Evolutionary conservation across 1,139 yeast species (phyloP).

Genomic region (Yamadazyma triangularis): DNA sequence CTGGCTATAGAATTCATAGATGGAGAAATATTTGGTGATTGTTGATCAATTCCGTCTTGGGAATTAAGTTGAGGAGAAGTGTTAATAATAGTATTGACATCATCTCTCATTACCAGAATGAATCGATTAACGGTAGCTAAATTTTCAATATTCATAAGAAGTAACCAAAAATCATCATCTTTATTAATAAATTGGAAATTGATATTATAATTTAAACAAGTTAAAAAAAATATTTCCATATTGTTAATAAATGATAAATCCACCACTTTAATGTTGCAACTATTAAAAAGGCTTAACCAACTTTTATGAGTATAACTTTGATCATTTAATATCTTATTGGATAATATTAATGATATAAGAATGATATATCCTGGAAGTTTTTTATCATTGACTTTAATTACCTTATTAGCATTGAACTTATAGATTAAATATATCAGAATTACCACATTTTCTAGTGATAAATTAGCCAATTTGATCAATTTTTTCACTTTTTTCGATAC

Average conservation of each 20-base stretch:
- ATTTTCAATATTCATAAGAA: neutral
- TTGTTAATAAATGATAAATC: slow-evolving; percentile 15
- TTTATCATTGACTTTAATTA: slow-evolving; percentile 11
- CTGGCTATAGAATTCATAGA: neutral
- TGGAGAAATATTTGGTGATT: neutral
- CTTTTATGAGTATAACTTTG: slow-evolving; percentile 51
- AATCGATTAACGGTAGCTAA: neutral
- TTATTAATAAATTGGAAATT: slow-evolving; percentile 19
- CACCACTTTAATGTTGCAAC: slow-evolving; percentile 7
- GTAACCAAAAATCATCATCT: slow-evolving; percentile 24
- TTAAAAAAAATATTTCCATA: slow-evolving; percentile 28
- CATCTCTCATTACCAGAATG: neutral
- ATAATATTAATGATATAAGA: slow-evolving; percentile 34
- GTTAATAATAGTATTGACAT: too few species aligned
- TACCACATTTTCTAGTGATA: slow-evolving; percentile 25
- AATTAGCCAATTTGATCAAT: slow-evolving; percentile 19
- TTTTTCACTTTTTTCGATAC: slow-evolving; percentile 4
- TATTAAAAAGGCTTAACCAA: slow-evolving; percentile 28
- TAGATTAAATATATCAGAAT: slow-evolving; percentile 28
- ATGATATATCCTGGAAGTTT: slow-evolving; percentile 23
- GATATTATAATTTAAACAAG: slow-evolving; percentile 25
- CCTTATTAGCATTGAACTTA: slow-evolving; percentile 19
- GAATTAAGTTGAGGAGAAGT: too few species aligned
- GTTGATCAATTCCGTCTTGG: neutral
- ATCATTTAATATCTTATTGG: slow-evolving; percentile 49